Base-by-base conservation (phyloP, 495 filamentous ascomycete genomes). In the Xylaria acuta region DNA sequence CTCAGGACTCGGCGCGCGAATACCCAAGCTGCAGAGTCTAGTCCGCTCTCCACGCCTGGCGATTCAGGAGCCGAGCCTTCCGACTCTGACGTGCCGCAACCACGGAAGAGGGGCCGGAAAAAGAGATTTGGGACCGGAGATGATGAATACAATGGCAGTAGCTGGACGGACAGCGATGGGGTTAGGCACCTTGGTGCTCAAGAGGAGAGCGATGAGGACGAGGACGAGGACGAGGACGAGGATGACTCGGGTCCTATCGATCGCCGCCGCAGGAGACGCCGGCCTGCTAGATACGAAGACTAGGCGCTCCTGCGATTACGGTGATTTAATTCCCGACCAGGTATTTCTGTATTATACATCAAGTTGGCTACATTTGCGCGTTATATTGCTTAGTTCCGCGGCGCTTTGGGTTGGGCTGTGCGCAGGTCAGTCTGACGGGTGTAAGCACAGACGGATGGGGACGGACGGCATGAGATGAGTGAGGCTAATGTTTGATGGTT, bases 271-370 rank as follows among this genome's bases (percentile, higher is more conserved):
- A 58, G 71, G 9, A 74, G 75, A 63, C 72, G 75, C 12, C 73
- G 71, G 34, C 77, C 75, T 5, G 75, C 74, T 45, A 66, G 77
- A 47, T 77, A 79, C 66, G 77, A 77, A 4, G 77, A 75, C 56
- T 78, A 70, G 45, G 58, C 47, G 5, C 6, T 32, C n/a, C 25
- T 40, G 34, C n/a, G 49, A 30, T 25, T 1, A 12, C 22, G 22
- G 1, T 30, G 38, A 27, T 30, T 64, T 30, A 5, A 11, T 67
- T 53, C 64, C 25, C 1, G 45, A 16, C 20, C 18, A 5, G 18
- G 8, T 38, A 20, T 60, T 53, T 20, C 12, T 51, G 43, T 53
- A 67, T 54, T 53, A 27, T 53, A 51, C 25, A 51, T 67, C n/a
- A n/a, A n/a, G n/a, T 53, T 67, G 22, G 45, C 45, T 38, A 53